Base-by-base conservation (phyloP, 257 asterid genomes). In the Nicotiana paniculata region DNA sequence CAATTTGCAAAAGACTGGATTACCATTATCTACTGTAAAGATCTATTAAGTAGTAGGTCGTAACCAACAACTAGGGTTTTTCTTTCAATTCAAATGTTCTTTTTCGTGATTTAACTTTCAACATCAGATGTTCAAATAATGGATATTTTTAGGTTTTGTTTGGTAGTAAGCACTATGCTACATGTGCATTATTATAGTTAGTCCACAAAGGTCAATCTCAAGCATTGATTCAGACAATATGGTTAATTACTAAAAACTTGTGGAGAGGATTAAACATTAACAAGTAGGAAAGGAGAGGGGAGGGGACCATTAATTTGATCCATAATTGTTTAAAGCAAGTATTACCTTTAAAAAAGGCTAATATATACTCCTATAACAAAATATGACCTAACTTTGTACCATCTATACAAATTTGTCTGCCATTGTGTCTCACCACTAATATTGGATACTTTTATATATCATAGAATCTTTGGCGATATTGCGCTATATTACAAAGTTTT, bases 291-390 rank as follows among this genome's bases (percentile, higher is more conserved):
- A 24, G 37, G 32, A 18, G 33, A 16, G 21, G 4, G 11, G 66
- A 48, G 85, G 90, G 90, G 90, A 81, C 86, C 88, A 54, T 15
- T 54, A 43, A 87, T 81, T 77, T 54, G 83, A 85, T 81, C 79
- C 67, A 67, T 74, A 66, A 55, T 82, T 77, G 55, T 62, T 43
- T 28, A 57, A 48, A 13, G 62, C 17, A 58, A 51, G 48, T 43
- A 74, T 4, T 26, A 65, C 30, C 11, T 77, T 74, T 86, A 6
- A 12, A 74, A 77, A 72, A 37, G 75, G 83, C 62, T 77, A 81
- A 74, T 57, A 61, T 18, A 3, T n/a, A 21, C 32, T 61, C 11
- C 66, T 61, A 8, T 21, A 61, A 61, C 32, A 61, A 46, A 59
- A 77, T 61, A 21, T 59, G 32, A 61, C 32, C 32, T 61, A 61